Evolutionary conservation across 495 filamentous ascomycete species (phyloP), one percentile per base, ranked within the genome.

Genomic region (Trichodelitschia bisporula): DNA sequence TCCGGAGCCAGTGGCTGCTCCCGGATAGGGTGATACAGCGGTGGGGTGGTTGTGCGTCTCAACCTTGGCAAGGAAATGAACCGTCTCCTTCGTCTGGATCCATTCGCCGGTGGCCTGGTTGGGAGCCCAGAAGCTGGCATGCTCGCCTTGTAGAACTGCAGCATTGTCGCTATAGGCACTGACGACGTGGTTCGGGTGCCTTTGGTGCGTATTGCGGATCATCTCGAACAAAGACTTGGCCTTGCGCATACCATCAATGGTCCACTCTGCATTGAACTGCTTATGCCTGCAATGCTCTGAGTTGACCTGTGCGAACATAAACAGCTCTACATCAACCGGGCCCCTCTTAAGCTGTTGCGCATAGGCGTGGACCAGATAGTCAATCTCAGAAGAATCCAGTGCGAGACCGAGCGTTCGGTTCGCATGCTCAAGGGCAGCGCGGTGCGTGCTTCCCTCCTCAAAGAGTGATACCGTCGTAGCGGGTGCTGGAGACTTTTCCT

Each of bases 31-130:
- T 3, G 84, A 90, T 31, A 97, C 82, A 4, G 83, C 86, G 10
- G 86, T 93, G 14, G 86, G 86, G 44, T 97, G 86, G 48, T 93
- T 95, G 54, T 97, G 86, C 1, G 86, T 92, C 52, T 97, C 86
- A 10, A 93, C 86, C 55, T 97, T 97, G 40, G 63, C 68, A n/a
- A 95, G 53, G 43, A 83, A 70, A 46, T 95, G 77, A 6, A 93
- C 70, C 16, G 61, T 54, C 54, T 97, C 86, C 44, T 76, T 83
- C n/a, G 66, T 76, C 35, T 77, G 62, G 38, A 55, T 71, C 86
- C 86, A 97, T 38, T 75, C 69, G 4, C 80, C 76, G 2, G 78
- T 84, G n/a, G 62, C 57, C 19, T 77, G 64, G 32, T 77, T 66
- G 10, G 86, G 86, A 0, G 79, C 76, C 80, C 80, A 92, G 45